phyloP scores from a whole-genome alignment of 306 rosid genomes.

The Lathyrus aphaca region DNA sequence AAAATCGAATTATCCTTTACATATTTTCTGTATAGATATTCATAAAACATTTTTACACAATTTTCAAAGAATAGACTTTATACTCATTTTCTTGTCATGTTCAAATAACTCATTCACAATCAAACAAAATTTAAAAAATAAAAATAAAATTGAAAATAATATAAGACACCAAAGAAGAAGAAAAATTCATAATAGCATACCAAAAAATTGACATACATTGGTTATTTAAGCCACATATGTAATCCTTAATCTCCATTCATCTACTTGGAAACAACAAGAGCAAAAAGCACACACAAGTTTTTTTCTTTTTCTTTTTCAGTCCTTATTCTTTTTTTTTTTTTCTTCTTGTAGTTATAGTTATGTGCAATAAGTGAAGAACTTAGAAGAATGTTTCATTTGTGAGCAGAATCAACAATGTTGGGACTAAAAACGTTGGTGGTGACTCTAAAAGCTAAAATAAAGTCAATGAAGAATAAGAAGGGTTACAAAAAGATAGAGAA shows the following conservation, averaged over 20 bases:
- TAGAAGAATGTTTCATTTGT: neutral
- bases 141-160: neutral
- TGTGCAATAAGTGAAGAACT: neutral
- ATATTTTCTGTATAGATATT: no score
- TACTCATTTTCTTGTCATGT: no score
- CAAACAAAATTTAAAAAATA: neutral
- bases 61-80: no score
- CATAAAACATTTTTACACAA: no score
- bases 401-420: slow-evolving; percentile 45
- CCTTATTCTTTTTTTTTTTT: neutral
- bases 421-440: slow-evolving; percentile 59
- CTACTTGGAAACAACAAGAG: neutral
- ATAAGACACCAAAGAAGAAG: no score
- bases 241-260: neutral
- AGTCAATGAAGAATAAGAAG: slow-evolving; percentile 68
- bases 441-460: slow-evolving; percentile 70
- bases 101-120: no score
- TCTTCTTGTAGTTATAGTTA: neutral
- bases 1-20: no score
- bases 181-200: neutral
- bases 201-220: neutral
- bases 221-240: neutral
- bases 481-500: slow-evolving; percentile 81
- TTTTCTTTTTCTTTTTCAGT: neutral
- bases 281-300: neutral